A percentile compares a stretch with the other conserved stretches of the same genome.
These are phyloP conservation scores for Alternaria tenuissima DNA, from an alignment of 2,329 filamentous ascomycete genomes.

Conservation along the genomic window DNA sequence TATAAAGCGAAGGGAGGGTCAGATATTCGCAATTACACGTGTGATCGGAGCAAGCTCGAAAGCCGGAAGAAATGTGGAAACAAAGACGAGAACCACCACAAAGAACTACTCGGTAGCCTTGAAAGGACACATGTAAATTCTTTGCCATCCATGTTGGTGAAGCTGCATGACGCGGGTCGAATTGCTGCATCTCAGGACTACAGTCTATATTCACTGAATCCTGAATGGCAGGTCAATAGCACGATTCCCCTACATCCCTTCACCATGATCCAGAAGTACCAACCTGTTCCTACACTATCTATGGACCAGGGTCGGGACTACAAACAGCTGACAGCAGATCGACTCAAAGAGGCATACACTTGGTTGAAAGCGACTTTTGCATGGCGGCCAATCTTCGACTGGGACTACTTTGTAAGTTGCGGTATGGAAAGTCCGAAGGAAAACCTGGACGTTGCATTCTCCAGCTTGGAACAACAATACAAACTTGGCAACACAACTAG, in stretches of 20 bases:
- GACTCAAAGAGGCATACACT: constrained; percentile 18
- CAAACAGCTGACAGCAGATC: neutral
- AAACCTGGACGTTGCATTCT: neutral
- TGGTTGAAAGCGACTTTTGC: constrained; percentile 32
- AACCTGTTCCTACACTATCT: neutral
- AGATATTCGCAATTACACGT: neutral
- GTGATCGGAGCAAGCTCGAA: neutral
- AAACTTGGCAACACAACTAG: neutral
- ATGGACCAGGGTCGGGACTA: neutral
- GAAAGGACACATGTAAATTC: neutral
- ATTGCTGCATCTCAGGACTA: neutral
- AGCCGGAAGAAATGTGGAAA: neutral
- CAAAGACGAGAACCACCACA: neutral
- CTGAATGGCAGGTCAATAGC: constrained; percentile 26
- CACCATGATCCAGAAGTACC: constrained; percentile 22
- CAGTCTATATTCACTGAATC: neutral
- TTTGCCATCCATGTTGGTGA: constrained; percentile 18
- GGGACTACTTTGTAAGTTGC: constrained; percentile 32
- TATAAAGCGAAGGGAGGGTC: neutral
- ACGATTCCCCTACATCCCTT: constrained; percentile 30
- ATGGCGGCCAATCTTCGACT: constrained; percentile 41
- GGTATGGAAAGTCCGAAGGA: neutral
- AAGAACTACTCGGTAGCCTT: neutral
- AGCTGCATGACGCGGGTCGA: constrained; percentile 4
- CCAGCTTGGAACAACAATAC: neutral